Base-by-base conservation (phyloP, 2,329 filamentous ascomycete genomes). In the Hypoxylon sp. region DNA sequence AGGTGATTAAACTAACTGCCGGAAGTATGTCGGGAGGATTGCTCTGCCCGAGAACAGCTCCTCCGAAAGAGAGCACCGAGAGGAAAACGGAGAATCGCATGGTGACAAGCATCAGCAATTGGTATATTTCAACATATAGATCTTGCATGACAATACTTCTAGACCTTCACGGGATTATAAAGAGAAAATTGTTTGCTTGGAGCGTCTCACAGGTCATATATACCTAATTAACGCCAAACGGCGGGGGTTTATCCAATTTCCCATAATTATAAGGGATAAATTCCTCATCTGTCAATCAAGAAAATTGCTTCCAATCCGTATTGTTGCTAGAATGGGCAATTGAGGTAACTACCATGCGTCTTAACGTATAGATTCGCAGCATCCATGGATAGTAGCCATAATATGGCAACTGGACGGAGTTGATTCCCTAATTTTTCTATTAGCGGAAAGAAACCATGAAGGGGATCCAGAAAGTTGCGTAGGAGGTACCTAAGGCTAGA, bases 71-170 rank as follows among this genome's bases (percentile, higher is more conserved):
- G 41, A 58, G 21, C 2, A 11, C 11, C 4, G 30, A 19, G 47
- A 46, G 37, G 19, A 27, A 30, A 23, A 43, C 7, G 8, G 47
- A 43, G 11, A 23, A 16, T 41, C 54, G 27, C 61, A 63, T 63
- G 16, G 30, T 48, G 23, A 30, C 9, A n/a, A 39, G 16, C 21
- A 9, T 19, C 21, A 19, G 37, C 1, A 21, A 41, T 5, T 11
- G 19, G 16, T 21, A 41, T 41, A 16, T 41, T 11, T 19, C 7
- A 5, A 29, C 14, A 27, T 46, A 47, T 0, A 9, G 8, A n/a
- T n/a, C 23, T 27, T 6, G 21, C n/a, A 7, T 19, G 16, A n/a
- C 27, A 19, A 51, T 34, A 14, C 27, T 12, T 27, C 25, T 51
- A 16, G 19, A 21, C 9, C 21, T 14, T 21, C 27, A 8, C 23